A percentile compares a stretch with the other conserved stretches of the same genome.
phyloP scores from a whole-genome alignment of 805 yeast genomes.

The Ogataea minuta region DNA sequence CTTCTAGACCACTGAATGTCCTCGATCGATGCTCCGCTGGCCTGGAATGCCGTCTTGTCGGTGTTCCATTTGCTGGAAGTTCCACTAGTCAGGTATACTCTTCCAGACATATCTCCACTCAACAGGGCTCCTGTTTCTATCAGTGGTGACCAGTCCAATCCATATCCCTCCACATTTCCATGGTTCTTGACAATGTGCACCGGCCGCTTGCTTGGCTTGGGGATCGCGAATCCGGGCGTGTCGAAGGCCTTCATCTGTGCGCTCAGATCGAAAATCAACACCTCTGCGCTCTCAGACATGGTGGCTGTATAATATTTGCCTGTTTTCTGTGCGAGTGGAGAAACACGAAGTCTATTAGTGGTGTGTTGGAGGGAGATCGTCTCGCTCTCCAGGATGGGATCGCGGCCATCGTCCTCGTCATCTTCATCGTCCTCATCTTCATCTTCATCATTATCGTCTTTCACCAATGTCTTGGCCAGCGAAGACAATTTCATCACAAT shows the following conservation, averaged over 20 bases:
- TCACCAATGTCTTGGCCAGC: constrained; percentile 81
- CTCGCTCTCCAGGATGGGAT: constrained; percentile 87
- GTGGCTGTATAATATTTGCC: constrained; percentile 87
- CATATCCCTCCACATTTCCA: constrained; percentile 97
- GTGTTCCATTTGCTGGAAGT: constrained; percentile 81
- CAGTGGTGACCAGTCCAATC: constrained; percentile 94
- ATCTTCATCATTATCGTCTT: constrained; percentile 72
- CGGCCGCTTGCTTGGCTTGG: constrained; percentile 77
- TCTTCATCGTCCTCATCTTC: constrained; percentile 72
- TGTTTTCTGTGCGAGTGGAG: constrained; percentile 70
- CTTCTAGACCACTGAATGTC: constrained; percentile 96
- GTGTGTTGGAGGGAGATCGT: constrained; percentile 74
- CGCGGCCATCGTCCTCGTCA: constrained; percentile 62
- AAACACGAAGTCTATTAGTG: constrained; percentile 83
- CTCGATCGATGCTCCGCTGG: constrained; percentile 77
- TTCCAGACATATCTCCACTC: constrained; percentile 87
- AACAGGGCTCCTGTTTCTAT: constrained; percentile 75
- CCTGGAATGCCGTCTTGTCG: constrained; percentile 75
- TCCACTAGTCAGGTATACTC: constrained; percentile 74
- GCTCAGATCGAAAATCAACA: constrained; percentile 74
- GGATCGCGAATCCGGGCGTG: constrained; percentile 79
- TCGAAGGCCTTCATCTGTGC: constrained; percentile 81
- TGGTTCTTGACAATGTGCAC: constrained; percentile 77
- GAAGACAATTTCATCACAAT: constrained; percentile 80
- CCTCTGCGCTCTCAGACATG: constrained; percentile 89